Conservation (phyloP, 1,284 basidiomycete genomes). For the Athelia psychrophila region DNA sequence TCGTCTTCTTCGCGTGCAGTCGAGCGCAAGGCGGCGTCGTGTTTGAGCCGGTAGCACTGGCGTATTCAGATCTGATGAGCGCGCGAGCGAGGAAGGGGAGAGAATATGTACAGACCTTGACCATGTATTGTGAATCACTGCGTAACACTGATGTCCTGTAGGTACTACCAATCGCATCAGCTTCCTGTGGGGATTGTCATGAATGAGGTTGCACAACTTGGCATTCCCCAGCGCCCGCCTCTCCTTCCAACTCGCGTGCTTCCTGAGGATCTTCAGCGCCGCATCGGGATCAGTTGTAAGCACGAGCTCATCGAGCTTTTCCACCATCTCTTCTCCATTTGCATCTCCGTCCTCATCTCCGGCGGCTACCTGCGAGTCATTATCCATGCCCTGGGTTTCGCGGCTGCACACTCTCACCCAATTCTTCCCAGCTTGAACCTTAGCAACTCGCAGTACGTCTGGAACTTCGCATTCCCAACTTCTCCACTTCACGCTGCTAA, state of each 20-base stretch:
- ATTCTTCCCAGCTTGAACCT: not conserved
- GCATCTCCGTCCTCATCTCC: too few relatives aligned
- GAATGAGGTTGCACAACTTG: not conserved
- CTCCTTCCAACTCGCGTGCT: not conserved
- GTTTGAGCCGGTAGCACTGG: slow-evolving; percentile 46
- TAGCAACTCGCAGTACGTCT: too few relatives aligned
- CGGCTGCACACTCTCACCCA: not conserved
- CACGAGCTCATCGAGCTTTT: too few relatives aligned
- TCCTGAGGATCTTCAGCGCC: not conserved
- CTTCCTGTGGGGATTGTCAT: too few relatives aligned
- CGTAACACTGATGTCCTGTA: slow-evolving; percentile 58
- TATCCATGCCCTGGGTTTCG: too few relatives aligned
- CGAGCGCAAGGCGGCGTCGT: slow-evolving; percentile 35
- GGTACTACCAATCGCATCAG: slow-evolving; percentile 22
- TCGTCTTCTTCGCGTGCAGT: slow-evolving; percentile 32
- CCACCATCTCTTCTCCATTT: not conserved
- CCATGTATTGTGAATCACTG: slow-evolving; percentile 55
- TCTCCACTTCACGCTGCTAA: not conserved
- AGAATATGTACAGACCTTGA: slow-evolving; percentile 32
- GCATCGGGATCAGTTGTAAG: too few relatives aligned
- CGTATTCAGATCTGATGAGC: not conserved
- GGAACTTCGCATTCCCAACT: not conserved
- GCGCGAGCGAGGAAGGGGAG: not conserved
- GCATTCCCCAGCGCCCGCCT: not conserved
- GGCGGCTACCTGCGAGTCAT: not conserved